Conservation (phyloP, 371 early-diverging fungal species). For the Catenaria anguillulae region DNA sequence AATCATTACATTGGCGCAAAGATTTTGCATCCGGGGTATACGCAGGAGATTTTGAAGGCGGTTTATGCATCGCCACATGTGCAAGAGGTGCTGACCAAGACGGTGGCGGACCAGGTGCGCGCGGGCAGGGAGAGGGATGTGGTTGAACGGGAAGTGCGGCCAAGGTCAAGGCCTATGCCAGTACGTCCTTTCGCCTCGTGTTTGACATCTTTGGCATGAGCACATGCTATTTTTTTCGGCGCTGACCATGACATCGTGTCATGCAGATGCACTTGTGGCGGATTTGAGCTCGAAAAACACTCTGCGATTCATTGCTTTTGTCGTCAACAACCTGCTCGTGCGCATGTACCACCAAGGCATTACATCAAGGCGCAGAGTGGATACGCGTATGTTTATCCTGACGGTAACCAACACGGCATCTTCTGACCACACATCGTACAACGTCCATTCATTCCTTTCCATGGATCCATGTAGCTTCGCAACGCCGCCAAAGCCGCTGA, state of each 20-base stretch:
- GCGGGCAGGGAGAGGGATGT: neutral
- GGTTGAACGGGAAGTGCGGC: neutral
- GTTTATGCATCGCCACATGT: conserved; percentile 19
- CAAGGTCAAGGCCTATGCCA: neutral
- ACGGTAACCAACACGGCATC: too few relatives aligned
- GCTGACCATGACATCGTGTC: too few relatives aligned
- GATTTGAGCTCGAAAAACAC: conserved; percentile 2
- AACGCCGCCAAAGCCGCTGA: conserved; percentile 46
- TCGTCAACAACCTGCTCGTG: conserved; percentile 55
- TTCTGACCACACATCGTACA: too few relatives aligned
- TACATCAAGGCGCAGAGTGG: conserved; percentile 68
- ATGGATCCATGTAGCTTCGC: conserved; percentile 28
- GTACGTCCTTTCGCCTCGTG: neutral
- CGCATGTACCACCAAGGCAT: conserved; percentile 58
- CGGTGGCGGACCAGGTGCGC: conserved; percentile 18
- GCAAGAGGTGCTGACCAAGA: conserved; percentile 14
- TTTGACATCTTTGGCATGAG: neutral
- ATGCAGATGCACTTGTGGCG: neutral
- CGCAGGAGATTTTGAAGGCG: conserved; percentile 36
- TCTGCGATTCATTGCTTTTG: conserved; percentile 46
- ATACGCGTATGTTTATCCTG: conserved; percentile 38
- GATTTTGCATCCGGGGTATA: conserved; percentile 51
- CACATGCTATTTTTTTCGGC: neutral
- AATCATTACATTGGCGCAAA: conserved; percentile 58
- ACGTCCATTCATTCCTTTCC: too few relatives aligned